Evolutionary conservation across 805 yeast genomes (phyloP), one percentile per base, ranked within the genome.

Genomic region (Ogataea parapolymorpha): DNA sequence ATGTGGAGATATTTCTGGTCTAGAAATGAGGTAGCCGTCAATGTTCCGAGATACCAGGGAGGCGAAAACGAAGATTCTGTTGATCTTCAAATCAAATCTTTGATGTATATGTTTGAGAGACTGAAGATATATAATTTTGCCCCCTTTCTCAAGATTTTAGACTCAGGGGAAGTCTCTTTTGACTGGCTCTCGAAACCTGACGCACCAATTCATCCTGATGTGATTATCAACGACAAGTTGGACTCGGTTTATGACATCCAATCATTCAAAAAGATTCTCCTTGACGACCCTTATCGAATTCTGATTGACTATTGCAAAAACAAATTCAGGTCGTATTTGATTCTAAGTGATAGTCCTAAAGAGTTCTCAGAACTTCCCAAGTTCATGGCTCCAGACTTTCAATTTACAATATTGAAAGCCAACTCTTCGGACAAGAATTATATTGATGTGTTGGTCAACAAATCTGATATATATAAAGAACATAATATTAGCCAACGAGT

Each of bases 291-390:
- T 41, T 80, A 82, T 55, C 66, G 89, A 18, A 78, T 83, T 10
- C 64, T 81, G 41, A 70, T 80, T 14, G 90, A 83, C 55, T 83
- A 79, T 72, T 56, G 68, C 34, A 81, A 80, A 54, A 83, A 83
- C 65, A 75, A 77, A 59, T 82, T 80, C 58, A 65, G 91, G 40
- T 66, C 85, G 1, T 58, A 75, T 53, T 72, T 85, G 49, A 68
- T 83, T 4, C 58, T 83, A 16, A 64, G 79, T 3, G 77, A 65
- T 18, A 42, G 45, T 7, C 86, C 88, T 3, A 63, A 54, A 18
- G 66, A 68, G 40, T 54, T 66, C 22, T 62, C 27, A 15, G 39
- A 31, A 45, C 57, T 57, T 34, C 69, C 62, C 37, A 50, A 35
- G 22, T 50, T 54, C 39, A 55, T 52, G 33, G 51, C 42, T 8